Evolutionary conservation across 202 grass and related monocot genomes (phyloP).

Genomic region (Bolboschoenoplectus hybrid): DNA sequence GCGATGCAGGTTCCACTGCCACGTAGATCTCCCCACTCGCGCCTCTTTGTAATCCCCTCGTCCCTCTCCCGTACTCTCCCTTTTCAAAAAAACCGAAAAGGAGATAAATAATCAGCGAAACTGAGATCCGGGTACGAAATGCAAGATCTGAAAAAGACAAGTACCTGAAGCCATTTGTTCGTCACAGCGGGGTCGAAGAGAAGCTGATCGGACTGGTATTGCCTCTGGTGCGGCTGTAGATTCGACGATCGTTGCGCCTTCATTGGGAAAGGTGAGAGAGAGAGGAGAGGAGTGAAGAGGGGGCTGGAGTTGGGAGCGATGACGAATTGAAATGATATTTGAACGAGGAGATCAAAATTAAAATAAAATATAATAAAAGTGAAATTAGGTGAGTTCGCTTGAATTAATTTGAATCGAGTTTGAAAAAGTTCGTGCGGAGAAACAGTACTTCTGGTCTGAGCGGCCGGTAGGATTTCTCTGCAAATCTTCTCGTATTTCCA

Average conservation of each 20-base stretch:
- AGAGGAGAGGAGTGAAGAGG: slow-evolving; percentile 41
- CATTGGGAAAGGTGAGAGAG: slow-evolving; percentile 25
- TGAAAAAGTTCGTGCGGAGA: slow-evolving; percentile 2
- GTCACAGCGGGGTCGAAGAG: slow-evolving; percentile 58
- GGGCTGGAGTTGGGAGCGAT: slow-evolving; percentile 42
- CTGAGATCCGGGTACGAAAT: slow-evolving; percentile 49
- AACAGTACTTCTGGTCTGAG: not conserved
- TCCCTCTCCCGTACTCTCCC: slow-evolving; percentile 46
- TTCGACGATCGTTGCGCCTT: slow-evolving; percentile 32
- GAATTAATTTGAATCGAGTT: slow-evolving; percentile 36
- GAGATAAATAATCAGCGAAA: not conserved
- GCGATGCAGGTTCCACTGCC: slow-evolving; percentile 59
- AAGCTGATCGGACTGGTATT: slow-evolving; percentile 76
- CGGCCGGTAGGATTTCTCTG: not conserved
- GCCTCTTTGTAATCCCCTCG: slow-evolving; percentile 59
- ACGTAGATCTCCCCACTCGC: slow-evolving; percentile 72
- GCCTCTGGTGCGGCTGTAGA: slow-evolving; percentile 41
- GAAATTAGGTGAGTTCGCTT: slow-evolving; percentile 27
- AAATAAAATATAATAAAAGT: slow-evolving; percentile 9
- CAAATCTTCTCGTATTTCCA: not conserved
- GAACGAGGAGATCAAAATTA: not conserved
- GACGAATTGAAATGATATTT: slow-evolving; percentile 39
- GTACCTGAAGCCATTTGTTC: slow-evolving; percentile 59
- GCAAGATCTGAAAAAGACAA: slow-evolving; percentile 28
- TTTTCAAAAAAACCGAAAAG: not conserved